These are phyloP conservation scores for Medicago ruthenica DNA, from an alignment of 306 rosid genomes.

Conservation along the genomic window DNA sequence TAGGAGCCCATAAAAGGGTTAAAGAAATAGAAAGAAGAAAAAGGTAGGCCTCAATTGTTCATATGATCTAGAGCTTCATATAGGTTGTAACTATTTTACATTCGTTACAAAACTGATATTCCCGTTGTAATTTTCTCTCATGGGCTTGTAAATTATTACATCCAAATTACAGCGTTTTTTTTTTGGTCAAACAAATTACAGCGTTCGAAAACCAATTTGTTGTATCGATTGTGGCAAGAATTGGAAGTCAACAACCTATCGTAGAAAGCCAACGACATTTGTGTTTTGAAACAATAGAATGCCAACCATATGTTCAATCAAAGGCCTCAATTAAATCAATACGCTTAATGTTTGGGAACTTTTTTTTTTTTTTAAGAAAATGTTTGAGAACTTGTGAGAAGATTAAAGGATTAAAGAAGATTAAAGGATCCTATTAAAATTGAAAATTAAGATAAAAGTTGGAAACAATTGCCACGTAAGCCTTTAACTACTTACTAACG, in stretches of 20 bases:
- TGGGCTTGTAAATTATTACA: slow-evolving; percentile 3
- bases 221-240: neutral
- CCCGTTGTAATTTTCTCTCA: neutral
- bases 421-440: too few species aligned
- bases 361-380: neutral
- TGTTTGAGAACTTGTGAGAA: neutral
- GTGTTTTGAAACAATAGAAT: neutral
- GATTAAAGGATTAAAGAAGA: too few species aligned
- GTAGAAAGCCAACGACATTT: neutral
- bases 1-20: slow-evolving; percentile 44
- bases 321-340: neutral
- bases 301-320: neutral
- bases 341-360: neutral
- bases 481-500: neutral
- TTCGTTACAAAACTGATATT: slow-evolving; percentile 39
- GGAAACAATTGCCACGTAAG: neutral
- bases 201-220: neutral
- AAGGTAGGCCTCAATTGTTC: slow-evolving; percentile 52
- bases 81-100: slow-evolving; percentile 43
- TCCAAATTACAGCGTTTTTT: neutral
- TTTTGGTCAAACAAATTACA: neutral
- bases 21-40: slow-evolving; percentile 42
- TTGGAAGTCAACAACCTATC: neutral
- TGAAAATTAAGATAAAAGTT: neutral
- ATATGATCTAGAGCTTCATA: slow-evolving; percentile 42